Base-by-base conservation (phyloP, 2,329 filamentous ascomycete genomes). In the Exophiala bonariae region DNA sequence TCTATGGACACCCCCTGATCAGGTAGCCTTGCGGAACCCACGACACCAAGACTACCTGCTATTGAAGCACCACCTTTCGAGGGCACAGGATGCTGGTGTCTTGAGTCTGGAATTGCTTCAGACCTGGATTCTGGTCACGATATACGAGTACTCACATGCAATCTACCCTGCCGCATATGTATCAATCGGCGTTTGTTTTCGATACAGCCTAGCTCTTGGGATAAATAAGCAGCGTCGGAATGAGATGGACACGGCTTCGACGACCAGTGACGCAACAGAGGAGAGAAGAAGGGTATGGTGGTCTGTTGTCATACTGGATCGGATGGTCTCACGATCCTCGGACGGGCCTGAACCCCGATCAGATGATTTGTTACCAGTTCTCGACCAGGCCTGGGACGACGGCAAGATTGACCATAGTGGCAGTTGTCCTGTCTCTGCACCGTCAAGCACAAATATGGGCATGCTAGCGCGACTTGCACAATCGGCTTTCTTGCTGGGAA, bases 91-190 rank as follows among this genome's bases (percentile, higher is more conserved):
- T 11, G 50, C 44, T 16, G 60, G 55, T 2, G 33, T 58, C 26
- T 28, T 60, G 22, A 60, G 58, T 1, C 43, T 61, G 11, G 44
- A 54, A 37, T 30, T 61, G 6, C 36, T 65, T 6, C 63, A 66
- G 41, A 50, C 61, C 11, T 46, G 43, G 4, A 43, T 66, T 13
- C 46, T 66, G 4, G 52, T 64, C 14, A 47, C 60, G 22, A 13
- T 60, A 4, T 66, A 65, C 37, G 63, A 66, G 41, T 32, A 61
- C 14, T 56, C 55, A 3, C 61, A 66, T 41, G 60, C 51, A 22
- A 65, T 66, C 9, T 66, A 64, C 44, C 64, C 64, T 13, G 56
- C 61, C 13, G 63, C 63, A 22, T 65, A 58, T 44, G 41, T 65
- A 8, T 59, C 61, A 10, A 41, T 41, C 7, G 47, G 39, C 13